Evolutionary conservation across 495 filamentous ascomycete species (phyloP), one percentile per base, ranked within the genome.

Genomic region (Xylaria bambusicola): DNA sequence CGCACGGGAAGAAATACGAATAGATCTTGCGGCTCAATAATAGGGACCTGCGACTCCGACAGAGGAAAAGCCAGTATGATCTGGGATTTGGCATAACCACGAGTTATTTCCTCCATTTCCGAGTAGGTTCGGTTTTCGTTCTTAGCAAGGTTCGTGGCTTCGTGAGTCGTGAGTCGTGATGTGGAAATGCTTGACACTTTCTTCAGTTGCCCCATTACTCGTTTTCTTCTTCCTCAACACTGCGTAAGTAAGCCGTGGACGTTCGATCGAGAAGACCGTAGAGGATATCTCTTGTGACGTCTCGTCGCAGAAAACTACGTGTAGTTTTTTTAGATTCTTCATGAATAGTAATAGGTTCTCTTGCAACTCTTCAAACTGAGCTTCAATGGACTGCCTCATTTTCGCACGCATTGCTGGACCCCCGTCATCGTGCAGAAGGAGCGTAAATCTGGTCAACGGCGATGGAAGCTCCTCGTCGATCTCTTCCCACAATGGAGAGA

Each of bases 31-130:
- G 62, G 54, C 35, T 66, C 52, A 29, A 75, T 63, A 7, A 71
- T 21, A 0, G 75, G 77, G 4, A 58, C 45, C 0, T 53, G 66
- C 12, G 63, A 38, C 0, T 45, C 44, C 0, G 71, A 66, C 0
- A 78, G 29, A 8, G 76, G 77, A 55, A 81, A 81, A 3, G 77
- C 75, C 1, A 79, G 67, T 20, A 73, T 49, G 13, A 79, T 54
- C 20, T 72, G 67, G 2, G 75, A 58, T 7, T 36, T 56, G 2
- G 63, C n/a, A 44, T 70, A 74, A 13, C 64, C 61, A 26, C 23
- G 24, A 3, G 41, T 42, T 2, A 51, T 23, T 18, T 62, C 52
- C 35, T 75, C 71, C 0, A 6, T 2, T 0, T 56, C 50, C 1
- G 71, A 61, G 45, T 72, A 73, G 0, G 15, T 42, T 27, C 73